A percentile compares a stretch with the other conserved stretches of the same genome.
These are phyloP conservation scores for Quillaja saponaria DNA, from an alignment of 306 rosid species.

Conservation along the genomic window DNA sequence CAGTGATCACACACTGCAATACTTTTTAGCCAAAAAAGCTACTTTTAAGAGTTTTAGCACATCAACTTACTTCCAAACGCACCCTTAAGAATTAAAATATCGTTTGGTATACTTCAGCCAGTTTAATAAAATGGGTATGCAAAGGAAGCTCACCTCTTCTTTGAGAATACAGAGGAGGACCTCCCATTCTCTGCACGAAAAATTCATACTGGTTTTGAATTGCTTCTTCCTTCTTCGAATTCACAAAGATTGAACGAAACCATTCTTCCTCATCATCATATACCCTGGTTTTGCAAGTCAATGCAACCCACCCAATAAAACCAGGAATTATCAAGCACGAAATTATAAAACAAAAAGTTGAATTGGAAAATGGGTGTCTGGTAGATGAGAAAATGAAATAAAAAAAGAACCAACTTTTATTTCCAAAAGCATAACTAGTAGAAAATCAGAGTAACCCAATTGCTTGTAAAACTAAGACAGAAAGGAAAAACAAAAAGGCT, in stretches of 20 bases:
- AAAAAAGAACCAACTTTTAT: neutral
- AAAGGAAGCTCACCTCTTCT: slow-evolving; percentile 58
- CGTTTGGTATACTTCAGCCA: too few relatives aligned
- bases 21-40: too few relatives aligned
- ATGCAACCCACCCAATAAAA: neutral
- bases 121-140: neutral
- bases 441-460: neutral
- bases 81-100: too few relatives aligned
- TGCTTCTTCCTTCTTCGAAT: slow-evolving; percentile 65
- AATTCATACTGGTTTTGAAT: slow-evolving; percentile 88
- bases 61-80: too few relatives aligned
- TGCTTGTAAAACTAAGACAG: too few relatives aligned
- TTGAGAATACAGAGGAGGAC: slow-evolving; percentile 77
- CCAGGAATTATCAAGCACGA: neutral
- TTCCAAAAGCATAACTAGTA: neutral
- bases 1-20: too few relatives aligned
- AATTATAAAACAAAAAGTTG: neutral
- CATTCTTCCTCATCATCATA: slow-evolving; percentile 81
- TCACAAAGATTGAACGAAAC: slow-evolving; percentile 73
- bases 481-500: neutral
- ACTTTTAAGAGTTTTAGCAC: too few relatives aligned
- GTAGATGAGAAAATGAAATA: neutral
- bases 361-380: neutral
- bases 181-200: slow-evolving; percentile 84
- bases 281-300: slow-evolving; percentile 43